These are phyloP conservation scores for Xerocomellus chrysenteron DNA, from an alignment of 768 basidiomycete species.

Conservation along the genomic window DNA sequence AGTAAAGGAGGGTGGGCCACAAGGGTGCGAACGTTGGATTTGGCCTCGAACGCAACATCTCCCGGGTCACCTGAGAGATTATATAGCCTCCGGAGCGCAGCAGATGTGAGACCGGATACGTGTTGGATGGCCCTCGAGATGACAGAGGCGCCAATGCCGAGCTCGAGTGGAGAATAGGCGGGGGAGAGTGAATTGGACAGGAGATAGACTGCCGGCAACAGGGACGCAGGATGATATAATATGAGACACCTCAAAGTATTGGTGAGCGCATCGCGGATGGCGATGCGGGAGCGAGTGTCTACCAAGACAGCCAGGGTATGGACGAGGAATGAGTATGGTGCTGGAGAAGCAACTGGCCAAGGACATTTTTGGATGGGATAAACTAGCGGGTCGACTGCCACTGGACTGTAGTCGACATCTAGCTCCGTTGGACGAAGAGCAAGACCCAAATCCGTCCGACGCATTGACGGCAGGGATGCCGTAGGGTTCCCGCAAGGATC, in stretches of 20 bases:
- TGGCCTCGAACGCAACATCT: constrained; percentile 85
- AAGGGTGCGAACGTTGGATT: constrained; percentile 70
- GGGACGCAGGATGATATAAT: constrained; percentile 60
- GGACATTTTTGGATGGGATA: constrained; percentile 45
- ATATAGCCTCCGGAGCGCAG: constrained; percentile 63
- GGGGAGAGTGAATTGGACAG: constrained; percentile 80
- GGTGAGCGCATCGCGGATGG: constrained; percentile 65
- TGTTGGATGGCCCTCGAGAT: constrained; percentile 71
- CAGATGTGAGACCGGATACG: constrained; percentile 61
- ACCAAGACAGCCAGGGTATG: constrained; percentile 61
- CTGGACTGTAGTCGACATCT: constrained; percentile 28
- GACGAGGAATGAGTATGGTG: constrained; percentile 72
- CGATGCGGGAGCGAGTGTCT: constrained; percentile 68
- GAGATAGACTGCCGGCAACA: constrained; percentile 77
- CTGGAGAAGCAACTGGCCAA: constrained; percentile 39
- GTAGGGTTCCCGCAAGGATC: constrained; percentile 5
- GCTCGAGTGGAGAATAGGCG: constrained; percentile 67
- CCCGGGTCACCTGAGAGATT: constrained; percentile 80
- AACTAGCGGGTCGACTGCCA: constrained; percentile 46
- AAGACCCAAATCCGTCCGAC: constrained; percentile 10
- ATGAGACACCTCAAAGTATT: constrained; percentile 74
- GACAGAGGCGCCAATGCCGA: constrained; percentile 66
- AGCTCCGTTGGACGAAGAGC: constrained; percentile 25
- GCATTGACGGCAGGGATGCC: constrained; percentile 7
- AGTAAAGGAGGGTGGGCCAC: constrained; percentile 68